Conservation (phyloP, 1,139 yeast species). For the Lodderomyces beijingensis region DNA sequence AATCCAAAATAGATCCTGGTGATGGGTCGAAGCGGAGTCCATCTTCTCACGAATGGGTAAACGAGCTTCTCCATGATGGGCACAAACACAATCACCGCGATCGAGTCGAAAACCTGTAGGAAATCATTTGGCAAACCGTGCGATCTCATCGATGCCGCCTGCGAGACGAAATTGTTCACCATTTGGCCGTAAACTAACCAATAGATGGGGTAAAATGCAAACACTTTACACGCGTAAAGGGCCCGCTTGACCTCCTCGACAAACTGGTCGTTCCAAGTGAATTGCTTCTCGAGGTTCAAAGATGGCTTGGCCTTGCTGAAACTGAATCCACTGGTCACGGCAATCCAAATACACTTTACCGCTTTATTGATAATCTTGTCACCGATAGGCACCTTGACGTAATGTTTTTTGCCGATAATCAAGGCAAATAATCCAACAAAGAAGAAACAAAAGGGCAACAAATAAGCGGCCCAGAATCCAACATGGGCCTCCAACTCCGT, state of each 20-base stretch:
- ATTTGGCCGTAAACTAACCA: constrained; percentile 70
- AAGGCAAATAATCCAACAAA: constrained; percentile 56
- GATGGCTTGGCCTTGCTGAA: constrained; percentile 57
- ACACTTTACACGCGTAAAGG: constrained; percentile 59
- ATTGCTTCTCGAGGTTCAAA: constrained; percentile 34
- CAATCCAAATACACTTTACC: constrained; percentile 46
- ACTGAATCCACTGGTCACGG: constrained; percentile 45
- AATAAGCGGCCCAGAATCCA: constrained; percentile 43
- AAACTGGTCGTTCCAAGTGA: constrained; percentile 56
- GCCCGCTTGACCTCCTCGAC: constrained; percentile 63
- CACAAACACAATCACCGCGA: constrained; percentile 57
- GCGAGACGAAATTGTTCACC: constrained; percentile 60
- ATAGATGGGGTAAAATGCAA: constrained; percentile 57
- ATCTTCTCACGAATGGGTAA: constrained; percentile 53
- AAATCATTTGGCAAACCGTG: constrained; percentile 66
- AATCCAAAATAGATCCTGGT: constrained; percentile 76
- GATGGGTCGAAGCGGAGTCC: constrained; percentile 63
- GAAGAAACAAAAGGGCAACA: constrained; percentile 64
- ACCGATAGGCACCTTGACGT: constrained; percentile 58
- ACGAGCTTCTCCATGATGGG: constrained; percentile 52
- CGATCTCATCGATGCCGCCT: constrained; percentile 60
- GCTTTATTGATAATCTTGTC: constrained; percentile 60
- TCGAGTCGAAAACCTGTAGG: constrained; percentile 59
- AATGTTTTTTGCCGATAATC: constrained; percentile 51
- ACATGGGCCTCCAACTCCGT: constrained; percentile 34